Evolutionary conservation across 2,329 filamentous ascomycete species (phyloP), one percentile per base, ranked within the genome.

Genomic region (Aspergillus neotritici): DNA sequence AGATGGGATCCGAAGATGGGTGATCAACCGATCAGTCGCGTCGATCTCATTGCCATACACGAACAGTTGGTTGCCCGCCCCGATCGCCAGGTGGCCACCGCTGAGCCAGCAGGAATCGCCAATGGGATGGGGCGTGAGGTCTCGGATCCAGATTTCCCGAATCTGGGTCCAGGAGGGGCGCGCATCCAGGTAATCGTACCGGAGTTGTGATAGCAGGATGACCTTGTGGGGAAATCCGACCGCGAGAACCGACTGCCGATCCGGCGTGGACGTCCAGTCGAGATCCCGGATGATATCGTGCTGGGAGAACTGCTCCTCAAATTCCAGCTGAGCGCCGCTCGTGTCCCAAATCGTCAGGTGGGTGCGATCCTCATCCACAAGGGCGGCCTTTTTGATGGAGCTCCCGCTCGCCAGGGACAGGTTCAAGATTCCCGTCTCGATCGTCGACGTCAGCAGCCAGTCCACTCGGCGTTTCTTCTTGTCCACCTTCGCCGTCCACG

Each of bases 191-290:
- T 95, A 95, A 64, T 95, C 88, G 59, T 93, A 96, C 10, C 90
- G 84, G 69, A 94, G 82, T 60, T 96, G 89, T 5, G 86, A 84
- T 17, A 95, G 77, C 2, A 96, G 74, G 25, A 94, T 68, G 4
- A 96, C 84, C 44, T 85, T 81, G 51, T 90, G 86, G n/a, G 84
- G 83, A 58, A 95, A 95, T 0, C 90, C 89, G n/a, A 96, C 87
- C 1, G 90, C 87, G 14, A 96, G 73, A 43, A 96, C 89, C 1
- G 87, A 91, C 58, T 95, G 88, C 37, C 82, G 82, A 62, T 94
- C 87, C 0, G 88, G 88, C 0, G 90, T 95, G 3, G 87, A 91
- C 1, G 89, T 91, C 91, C 91, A 96, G 63, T 95, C 89, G 10
- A 96, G 77, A 63, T 95, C 90, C 50, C 84, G 82, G 32, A 96